phyloP scores from a whole-genome alignment of 257 asterid genomes.

The Petunia axillaris region DNA sequence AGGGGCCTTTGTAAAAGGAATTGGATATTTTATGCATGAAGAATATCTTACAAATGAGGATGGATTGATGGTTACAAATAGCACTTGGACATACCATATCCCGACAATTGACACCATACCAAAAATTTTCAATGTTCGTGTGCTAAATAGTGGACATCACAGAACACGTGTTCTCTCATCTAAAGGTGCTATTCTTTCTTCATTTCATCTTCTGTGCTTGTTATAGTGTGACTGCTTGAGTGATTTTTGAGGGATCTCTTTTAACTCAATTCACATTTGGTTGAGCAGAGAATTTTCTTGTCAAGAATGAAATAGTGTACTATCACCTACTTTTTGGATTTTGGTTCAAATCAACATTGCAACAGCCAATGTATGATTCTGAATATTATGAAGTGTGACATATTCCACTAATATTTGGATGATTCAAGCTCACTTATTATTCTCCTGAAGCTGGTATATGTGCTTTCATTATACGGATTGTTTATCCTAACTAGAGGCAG shows the following conservation, averaged over 20 bases:
- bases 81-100: constrained; percentile 83
- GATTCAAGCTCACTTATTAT: no score
- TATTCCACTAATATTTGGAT: no score
- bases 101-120: constrained; percentile 82
- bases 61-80: constrained; percentile 56
- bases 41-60: constrained; percentile 60
- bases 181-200: constrained; percentile 50
- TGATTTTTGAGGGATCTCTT: neutral
- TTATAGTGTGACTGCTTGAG: neutral
- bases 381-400: neutral
- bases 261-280: neutral
- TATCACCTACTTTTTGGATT: neutral
- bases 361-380: neutral
- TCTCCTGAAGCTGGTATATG: no score
- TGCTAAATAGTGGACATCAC: constrained; percentile 67
- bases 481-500: no score
- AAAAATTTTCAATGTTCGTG: constrained; percentile 55
- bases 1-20: constrained; percentile 86
- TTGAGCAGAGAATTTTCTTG: neutral
- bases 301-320: neutral
- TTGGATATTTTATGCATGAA: constrained; percentile 86
- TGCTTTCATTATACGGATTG: no score
- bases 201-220: neutral
- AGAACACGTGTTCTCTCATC: constrained; percentile 72
- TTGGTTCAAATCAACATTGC: neutral